These are phyloP conservation scores for Plantago ovata DNA, from an alignment of 257 asterid genomes.

Conservation along the genomic window DNA sequence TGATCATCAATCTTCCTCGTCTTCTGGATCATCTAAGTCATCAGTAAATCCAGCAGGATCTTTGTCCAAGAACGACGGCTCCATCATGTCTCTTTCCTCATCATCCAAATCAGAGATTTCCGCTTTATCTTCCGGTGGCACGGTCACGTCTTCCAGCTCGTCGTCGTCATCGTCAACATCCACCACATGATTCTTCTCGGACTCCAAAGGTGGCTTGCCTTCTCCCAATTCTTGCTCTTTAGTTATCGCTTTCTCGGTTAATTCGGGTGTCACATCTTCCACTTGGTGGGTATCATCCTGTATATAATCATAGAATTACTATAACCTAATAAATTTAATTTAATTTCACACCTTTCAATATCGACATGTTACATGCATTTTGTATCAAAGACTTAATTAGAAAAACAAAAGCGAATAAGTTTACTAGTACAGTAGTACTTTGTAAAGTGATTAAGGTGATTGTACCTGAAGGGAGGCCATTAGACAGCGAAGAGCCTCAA, in stretches of 20 bases:
- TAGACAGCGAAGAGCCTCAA: no score
- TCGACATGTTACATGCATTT: no score
- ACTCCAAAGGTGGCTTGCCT: slow-evolving; percentile 6
- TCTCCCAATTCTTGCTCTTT: slow-evolving; percentile 18
- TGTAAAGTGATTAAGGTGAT: no score
- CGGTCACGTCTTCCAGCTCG: slow-evolving; percentile 18
- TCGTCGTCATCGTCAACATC: slow-evolving; percentile 25
- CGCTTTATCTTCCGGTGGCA: slow-evolving; percentile 18
- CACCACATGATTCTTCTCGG: slow-evolving; percentile 8
- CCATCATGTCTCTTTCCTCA: slow-evolving; percentile 18
- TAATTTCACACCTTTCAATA: no score
- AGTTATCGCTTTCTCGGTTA: slow-evolving; percentile 13
- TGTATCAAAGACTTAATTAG: no score
- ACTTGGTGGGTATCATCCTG: slow-evolving; percentile 24
- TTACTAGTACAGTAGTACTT: no score
- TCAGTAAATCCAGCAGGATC: slow-evolving; percentile 13
- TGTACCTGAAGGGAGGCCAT: slow-evolving; percentile 33
- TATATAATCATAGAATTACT: background rate
- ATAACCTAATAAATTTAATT: no score
- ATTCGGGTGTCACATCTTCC: slow-evolving; percentile 22
- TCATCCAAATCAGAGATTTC: slow-evolving; percentile 21
- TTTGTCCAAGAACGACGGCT: slow-evolving; percentile 19
- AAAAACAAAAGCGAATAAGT: no score
- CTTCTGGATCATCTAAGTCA: slow-evolving; percentile 17
- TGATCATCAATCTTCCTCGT: slow-evolving; percentile 3